Evolutionary conservation across 1,139 yeast genomes (phyloP).

Genomic region (Casaregolazyma lundiana): DNA sequence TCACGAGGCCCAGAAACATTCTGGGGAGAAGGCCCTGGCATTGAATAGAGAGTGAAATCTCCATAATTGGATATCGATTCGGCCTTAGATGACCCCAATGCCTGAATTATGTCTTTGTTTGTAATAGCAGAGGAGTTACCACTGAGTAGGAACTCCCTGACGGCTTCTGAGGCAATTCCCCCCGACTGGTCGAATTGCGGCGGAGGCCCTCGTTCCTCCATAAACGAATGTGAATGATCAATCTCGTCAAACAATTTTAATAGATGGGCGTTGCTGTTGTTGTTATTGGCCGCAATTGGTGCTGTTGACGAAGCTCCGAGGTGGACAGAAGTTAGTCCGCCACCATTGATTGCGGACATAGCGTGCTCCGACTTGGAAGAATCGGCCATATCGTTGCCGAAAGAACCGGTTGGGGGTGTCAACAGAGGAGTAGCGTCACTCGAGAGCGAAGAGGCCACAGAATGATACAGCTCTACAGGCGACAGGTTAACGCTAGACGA

Average conservation of each 20-base stretch:
- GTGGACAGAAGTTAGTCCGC: not conserved
- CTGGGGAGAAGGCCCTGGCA: not conserved
- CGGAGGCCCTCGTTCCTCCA: not conserved
- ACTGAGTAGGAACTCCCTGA: not conserved
- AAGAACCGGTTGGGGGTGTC: conserved; percentile 11
- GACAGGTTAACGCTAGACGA: not conserved
- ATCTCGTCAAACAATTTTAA: not conserved
- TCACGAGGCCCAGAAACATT: no score
- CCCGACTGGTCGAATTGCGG: not conserved
- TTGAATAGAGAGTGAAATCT: not conserved
- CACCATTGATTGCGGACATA: not conserved
- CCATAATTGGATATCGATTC: not conserved
- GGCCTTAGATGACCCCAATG: not conserved
- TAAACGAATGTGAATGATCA: not conserved
- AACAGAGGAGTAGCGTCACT: conserved; percentile 10
- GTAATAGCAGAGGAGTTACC: not conserved
- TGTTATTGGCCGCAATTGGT: not conserved
- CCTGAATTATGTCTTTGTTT: not conserved
- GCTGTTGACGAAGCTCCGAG: not conserved
- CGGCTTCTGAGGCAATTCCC: not conserved
- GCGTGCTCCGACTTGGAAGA: not conserved
- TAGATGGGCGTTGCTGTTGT: not conserved
- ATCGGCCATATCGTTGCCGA: conserved; percentile 3
- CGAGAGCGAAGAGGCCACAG: conserved; percentile 5
- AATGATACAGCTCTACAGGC: conserved; percentile 6